Percentiles rank a stretch among this genome's conserved stretches.
phyloP scores from a whole-genome alignment of 495 filamentous ascomycete genomes.

The Monascus purpureus region DNA sequence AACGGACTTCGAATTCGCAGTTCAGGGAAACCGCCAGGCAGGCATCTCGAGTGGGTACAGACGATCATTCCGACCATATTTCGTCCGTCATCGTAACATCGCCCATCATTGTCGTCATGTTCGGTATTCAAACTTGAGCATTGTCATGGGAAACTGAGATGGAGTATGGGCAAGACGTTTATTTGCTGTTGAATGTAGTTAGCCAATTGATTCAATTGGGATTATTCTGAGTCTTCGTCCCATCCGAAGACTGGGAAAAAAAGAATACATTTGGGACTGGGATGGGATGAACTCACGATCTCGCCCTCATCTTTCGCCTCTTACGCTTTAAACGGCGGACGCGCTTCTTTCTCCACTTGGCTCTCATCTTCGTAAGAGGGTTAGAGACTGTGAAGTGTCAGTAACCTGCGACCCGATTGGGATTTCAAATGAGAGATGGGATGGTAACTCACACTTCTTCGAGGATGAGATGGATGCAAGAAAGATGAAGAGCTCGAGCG shows the following conservation, averaged over 20 bases:
- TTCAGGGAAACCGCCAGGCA: slow-evolving; percentile 15
- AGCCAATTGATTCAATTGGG: slow-evolving; percentile 14
- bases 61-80: slow-evolving; percentile 22
- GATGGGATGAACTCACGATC: slow-evolving; percentile 51
- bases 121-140: slow-evolving; percentile 31
- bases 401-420: neutral
- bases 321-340: slow-evolving; percentile 95
- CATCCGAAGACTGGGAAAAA: no score
- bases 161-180: slow-evolving; percentile 47
- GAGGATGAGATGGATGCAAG: slow-evolving; percentile 40
- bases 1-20: slow-evolving; percentile 24
- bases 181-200: slow-evolving; percentile 43
- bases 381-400: slow-evolving; percentile 13
- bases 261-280: no score
- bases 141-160: slow-evolving; percentile 41
- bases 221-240: no score
- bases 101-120: slow-evolving; percentile 29
- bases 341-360: slow-evolving; percentile 99
- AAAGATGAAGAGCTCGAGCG: slow-evolving; percentile 24
- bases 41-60: slow-evolving; percentile 14
- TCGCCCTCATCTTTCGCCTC: slow-evolving; percentile 96
- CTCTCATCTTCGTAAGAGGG: slow-evolving; percentile 75
- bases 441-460: slow-evolving; percentile 36
- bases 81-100: slow-evolving; percentile 20
- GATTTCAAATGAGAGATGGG: slow-evolving; percentile 1